Conservation (phyloP, 2,329 filamentous ascomycete species). For the Colletotrichum musae region DNA sequence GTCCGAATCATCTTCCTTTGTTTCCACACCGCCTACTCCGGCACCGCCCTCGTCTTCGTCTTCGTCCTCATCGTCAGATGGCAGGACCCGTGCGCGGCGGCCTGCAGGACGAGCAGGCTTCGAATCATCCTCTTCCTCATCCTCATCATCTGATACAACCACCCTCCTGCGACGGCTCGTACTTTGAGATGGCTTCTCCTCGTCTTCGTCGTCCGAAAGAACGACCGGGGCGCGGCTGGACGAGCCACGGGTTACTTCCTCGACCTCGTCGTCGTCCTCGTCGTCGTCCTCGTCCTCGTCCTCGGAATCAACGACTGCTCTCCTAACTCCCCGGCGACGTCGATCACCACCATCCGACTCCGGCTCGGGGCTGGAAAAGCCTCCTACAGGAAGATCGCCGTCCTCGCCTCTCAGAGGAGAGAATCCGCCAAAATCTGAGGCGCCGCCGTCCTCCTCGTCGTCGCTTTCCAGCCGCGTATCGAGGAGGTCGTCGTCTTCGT, state of each 20-base stretch:
- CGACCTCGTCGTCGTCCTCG: conserved; percentile 1
- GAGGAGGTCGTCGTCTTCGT: conserved; percentile 31
- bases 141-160: conserved; percentile 45
- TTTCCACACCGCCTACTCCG: neutral
- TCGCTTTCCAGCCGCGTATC: conserved; percentile 38
- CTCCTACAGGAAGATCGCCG: conserved; percentile 30
- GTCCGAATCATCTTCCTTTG: neutral
- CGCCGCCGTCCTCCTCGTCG: conserved; percentile 45
- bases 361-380: conserved; percentile 51
- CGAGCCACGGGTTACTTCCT: neutral
- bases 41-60: conserved; percentile 38
- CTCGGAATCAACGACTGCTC: conserved; percentile 44
- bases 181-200: conserved; percentile 12
- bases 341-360: conserved; percentile 31
- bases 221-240: conserved; percentile 15
- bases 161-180: conserved; percentile 41
- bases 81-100: conserved; percentile 23
- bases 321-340: conserved; percentile 42
- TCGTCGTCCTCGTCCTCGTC: conserved; percentile 19
- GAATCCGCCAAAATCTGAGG: conserved; percentile 29
- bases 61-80: conserved; percentile 28
- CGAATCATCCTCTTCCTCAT: conserved; percentile 17
- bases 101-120: conserved; percentile 5
- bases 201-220: conserved; percentile 44
- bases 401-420: conserved; percentile 36